phyloP scores from a whole-genome alignment of 2,329 filamentous ascomycete species.

The Malbranchea cinnamomea region DNA sequence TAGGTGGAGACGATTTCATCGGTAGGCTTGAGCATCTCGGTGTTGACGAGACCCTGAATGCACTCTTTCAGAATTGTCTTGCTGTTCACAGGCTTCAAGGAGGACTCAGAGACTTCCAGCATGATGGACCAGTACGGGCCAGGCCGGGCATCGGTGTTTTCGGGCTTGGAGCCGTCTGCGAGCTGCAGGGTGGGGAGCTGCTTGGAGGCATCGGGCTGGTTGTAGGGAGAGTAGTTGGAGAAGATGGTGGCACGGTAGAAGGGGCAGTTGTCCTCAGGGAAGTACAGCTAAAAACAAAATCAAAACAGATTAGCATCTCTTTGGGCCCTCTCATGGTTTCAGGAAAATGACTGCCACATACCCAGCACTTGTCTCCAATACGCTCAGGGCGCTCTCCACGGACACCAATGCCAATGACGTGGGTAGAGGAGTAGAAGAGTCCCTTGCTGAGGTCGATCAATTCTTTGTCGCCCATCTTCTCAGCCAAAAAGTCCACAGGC shows the following conservation, averaged over 20 bases:
- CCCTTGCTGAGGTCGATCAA: conserved; percentile 71
- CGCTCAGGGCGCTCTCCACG: conserved; percentile 82
- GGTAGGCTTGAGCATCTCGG: conserved; percentile 76
- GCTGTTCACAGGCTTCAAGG: conserved; percentile 83
- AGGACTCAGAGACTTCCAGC: conserved; percentile 93
- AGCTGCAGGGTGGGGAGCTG: conserved; percentile 80
- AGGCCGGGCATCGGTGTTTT: conserved; percentile 51
- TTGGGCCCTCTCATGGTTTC: not conserved
- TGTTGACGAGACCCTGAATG: conserved; percentile 95
- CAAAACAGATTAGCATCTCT: conserved; percentile 2
- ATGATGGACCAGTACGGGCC: conserved; percentile 99
- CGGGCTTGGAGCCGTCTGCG: conserved; percentile 69
- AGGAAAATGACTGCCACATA: conserved; percentile 26
- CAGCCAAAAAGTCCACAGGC: conserved; percentile 77
- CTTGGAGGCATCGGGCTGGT: conserved; percentile 70
- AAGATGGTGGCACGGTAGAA: conserved; percentile 99
- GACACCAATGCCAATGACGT: conserved; percentile 92
- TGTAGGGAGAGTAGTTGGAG: conserved; percentile 99
- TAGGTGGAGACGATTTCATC: conserved; percentile 98
- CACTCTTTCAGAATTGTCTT: conserved; percentile 74
- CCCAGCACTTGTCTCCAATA: conserved; percentile 99
- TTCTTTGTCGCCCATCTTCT: conserved; percentile 77
- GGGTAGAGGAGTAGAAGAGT: conserved; percentile 91
- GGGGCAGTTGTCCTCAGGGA: conserved; percentile 95
- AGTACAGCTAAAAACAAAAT: conserved; percentile 94